A percentile compares a stretch with the other conserved stretches of the same genome.
These are phyloP conservation scores for Hypomontagnella monticulosa DNA, from an alignment of 495 filamentous ascomycete species.

Conservation along the genomic window DNA sequence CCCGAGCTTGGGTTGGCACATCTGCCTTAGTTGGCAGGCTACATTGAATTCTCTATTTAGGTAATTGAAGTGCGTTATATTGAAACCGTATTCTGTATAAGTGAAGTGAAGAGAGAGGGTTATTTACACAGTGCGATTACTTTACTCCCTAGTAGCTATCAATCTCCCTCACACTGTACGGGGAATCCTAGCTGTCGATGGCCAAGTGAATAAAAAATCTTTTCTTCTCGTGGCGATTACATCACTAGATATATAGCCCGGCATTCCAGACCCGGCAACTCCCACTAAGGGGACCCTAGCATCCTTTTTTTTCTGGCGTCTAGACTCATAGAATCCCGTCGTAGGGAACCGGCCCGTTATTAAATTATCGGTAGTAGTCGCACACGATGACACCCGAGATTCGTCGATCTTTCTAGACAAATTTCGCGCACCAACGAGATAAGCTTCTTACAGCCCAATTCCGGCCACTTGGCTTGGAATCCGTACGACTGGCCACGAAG, in stretches of 20 bases:
- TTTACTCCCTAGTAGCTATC: not conserved
- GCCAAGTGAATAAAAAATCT: conserved; percentile 13
- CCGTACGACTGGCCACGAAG: not conserved
- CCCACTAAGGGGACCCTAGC: not conserved
- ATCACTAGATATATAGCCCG: conserved; percentile 12
- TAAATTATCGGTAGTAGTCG: conserved; percentile 20
- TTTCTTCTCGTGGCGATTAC: conserved; percentile 31
- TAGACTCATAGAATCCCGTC: conserved; percentile 1
- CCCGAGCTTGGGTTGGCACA: conserved; percentile 5
- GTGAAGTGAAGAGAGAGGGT: not conserved
- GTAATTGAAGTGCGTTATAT: too few species aligned
- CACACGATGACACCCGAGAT: conserved; percentile 7
- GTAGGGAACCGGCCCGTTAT: not conserved
- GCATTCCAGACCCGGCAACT: conserved; percentile 9
- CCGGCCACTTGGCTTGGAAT: not conserved
- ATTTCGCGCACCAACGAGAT: conserved; percentile 13
- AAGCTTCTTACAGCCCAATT: conserved; percentile 3
- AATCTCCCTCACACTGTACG: conserved; percentile 24
- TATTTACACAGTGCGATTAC: conserved; percentile 3
- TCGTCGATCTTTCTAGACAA: conserved; percentile 12
- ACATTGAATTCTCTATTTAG: too few species aligned
- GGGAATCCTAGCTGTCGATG: conserved; percentile 3
- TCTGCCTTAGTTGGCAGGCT: not conserved
- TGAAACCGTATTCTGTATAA: too few species aligned
- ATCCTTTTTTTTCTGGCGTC: not conserved